phyloP scores from a whole-genome alignment of 495 filamentous ascomycete genomes.

The Trichoderma gamsii region DNA sequence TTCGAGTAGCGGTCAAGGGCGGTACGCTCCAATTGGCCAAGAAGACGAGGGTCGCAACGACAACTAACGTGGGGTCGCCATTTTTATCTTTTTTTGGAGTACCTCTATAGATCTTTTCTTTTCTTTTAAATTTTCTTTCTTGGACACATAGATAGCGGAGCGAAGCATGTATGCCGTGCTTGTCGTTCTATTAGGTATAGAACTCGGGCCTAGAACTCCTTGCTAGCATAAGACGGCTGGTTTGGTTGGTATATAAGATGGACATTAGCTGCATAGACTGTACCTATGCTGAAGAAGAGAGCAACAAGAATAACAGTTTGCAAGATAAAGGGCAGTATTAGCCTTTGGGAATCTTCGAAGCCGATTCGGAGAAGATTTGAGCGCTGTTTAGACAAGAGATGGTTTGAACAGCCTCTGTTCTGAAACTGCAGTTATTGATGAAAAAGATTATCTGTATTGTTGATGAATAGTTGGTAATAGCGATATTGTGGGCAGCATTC shows the following conservation, averaged over 20 bases:
- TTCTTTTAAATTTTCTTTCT: constrained; percentile 13
- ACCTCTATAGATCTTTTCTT: constrained; percentile 6
- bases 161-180: background rate
- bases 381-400: background rate
- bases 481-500: background rate
- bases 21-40: constrained; percentile 40
- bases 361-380: background rate
- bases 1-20: constrained; percentile 26
- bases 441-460: too few relatives aligned
- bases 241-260: constrained; percentile 8
- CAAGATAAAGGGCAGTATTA: background rate
- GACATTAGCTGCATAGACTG: background rate
- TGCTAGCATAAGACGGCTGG: background rate
- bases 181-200: background rate
- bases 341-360: background rate
- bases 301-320: background rate
- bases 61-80: constrained; percentile 16
- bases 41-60: constrained; percentile 28
- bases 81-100: constrained; percentile 14
- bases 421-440: background rate
- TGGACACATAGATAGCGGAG: constrained; percentile 35
- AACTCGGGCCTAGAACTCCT: constrained; percentile 1
- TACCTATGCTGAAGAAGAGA: background rate
- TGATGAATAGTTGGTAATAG: background rate
- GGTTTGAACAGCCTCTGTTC: background rate